Evolutionary conservation across 441 rosid species (phyloP), one percentile per base, ranked within the genome.

Genomic region (Croton laevigatus): DNA sequence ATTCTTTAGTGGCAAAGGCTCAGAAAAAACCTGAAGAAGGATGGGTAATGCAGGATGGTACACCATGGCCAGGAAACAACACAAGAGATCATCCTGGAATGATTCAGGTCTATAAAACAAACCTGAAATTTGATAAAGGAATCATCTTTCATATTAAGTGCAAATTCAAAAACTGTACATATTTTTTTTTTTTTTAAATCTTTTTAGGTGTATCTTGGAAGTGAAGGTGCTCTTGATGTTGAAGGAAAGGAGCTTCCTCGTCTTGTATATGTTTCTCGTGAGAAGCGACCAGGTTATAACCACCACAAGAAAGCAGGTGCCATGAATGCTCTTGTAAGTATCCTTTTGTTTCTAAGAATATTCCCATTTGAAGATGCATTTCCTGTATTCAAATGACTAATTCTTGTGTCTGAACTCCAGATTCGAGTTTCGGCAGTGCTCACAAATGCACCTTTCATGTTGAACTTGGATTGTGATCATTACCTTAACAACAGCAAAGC

Each of bases 291-390:
- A 0, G 97, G 96, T 53, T 92, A 92, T 72, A 96, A 92, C 68
- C 97, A 92, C 78, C 90, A 92, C 83, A 92, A 92, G 85, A 92
- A 92, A 81, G 96, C 97, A 61, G 97, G 97, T 71, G 97, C 97
- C 70, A 92, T 92, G 97, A 92, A 92, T 79, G 97, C 96, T 0
- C 82, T 92, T 54, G 97, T 92, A 67, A 75, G 78, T 69, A 63
- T 8, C 65, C 68, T 37, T 62, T 27, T 34, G 0, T 62, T 16
- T n/a, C n/a, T n/a, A n/a, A n/a, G n/a, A n/a, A 60, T 52, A 45
- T 67, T 59, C 20, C 40, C 36, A 52, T 66, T 74, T 62, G 16
- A 49, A 65, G 22, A 1, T 54, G 60, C 65, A 1, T 20, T 3
- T 20, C 2, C 44, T 16, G 23, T 55, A 65, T 69, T 20, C 16